Percentiles rank a stretch among this genome's conserved stretches.
Conservation (phyloP, 2,329 filamentous ascomycete genomes). For the Hypoxylon rubiginosum region DNA sequence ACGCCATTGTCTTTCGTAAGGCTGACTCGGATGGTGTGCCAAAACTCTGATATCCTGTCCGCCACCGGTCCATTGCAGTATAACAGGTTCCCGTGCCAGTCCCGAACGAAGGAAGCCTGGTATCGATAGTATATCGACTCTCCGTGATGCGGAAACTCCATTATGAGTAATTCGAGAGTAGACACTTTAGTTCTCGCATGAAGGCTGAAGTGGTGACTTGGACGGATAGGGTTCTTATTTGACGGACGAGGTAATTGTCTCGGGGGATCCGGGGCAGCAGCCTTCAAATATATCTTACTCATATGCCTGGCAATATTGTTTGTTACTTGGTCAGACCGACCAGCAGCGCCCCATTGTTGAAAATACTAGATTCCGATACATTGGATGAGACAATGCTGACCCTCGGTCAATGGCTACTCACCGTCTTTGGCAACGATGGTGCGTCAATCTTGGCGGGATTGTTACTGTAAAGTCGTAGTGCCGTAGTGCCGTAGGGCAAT, state of each 20-base stretch:
- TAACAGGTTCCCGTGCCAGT: conserved; percentile 16
- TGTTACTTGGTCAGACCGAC: not conserved
- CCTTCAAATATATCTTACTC: conserved; percentile 17
- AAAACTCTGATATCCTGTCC: conserved; percentile 14
- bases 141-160: conserved; percentile 32
- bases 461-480: not conserved
- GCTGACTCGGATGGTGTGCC: conserved; percentile 17
- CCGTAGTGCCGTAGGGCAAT: no score
- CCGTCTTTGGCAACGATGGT: not conserved
- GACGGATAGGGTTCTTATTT: not conserved
- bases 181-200: conserved; percentile 1
- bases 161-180: not conserved
- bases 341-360: not conserved
- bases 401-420: not conserved
- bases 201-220: not conserved
- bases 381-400: not conserved
- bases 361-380: not conserved
- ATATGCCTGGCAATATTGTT: not conserved
- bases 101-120: conserved; percentile 21
- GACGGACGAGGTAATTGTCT: not conserved
- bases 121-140: conserved; percentile 38
- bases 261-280: conserved; percentile 18
- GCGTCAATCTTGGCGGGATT: not conserved
- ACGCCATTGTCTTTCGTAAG: not conserved
- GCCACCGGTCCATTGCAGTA: conserved; percentile 30